Percentiles rank a stretch among this genome's conserved stretches.
phyloP scores from a whole-genome alignment of 306 rosid genomes.

The Castanospermum australe region DNA sequence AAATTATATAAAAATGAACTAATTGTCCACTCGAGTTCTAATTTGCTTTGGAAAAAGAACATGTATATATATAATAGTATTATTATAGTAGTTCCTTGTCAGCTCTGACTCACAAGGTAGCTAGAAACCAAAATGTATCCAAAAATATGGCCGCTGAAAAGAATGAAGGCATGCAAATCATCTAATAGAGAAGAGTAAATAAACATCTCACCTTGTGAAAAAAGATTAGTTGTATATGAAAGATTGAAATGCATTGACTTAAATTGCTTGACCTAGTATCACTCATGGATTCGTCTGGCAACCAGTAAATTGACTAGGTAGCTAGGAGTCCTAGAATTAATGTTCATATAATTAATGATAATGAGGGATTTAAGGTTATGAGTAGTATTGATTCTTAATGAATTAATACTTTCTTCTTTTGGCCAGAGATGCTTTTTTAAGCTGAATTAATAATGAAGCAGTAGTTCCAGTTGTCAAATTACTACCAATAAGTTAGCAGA shows the following conservation, averaged over 20 bases:
- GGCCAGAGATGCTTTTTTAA: too few species aligned
- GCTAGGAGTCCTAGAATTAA: too few species aligned
- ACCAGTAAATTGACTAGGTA: too few species aligned
- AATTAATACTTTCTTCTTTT: too few species aligned
- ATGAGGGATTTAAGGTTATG: too few species aligned
- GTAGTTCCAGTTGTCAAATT: too few species aligned
- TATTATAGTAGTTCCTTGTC: constrained; percentile 13
- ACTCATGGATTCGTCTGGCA: too few species aligned
- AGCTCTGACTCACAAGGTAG: constrained; percentile 15
- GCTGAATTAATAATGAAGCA: too few species aligned
- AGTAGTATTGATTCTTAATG: too few species aligned
- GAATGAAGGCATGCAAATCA: background rate
- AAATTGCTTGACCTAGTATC: background rate
- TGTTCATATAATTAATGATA: too few species aligned
- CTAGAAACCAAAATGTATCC: background rate
- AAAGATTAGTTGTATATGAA: background rate
- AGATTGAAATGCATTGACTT: background rate
- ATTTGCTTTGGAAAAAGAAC: background rate
- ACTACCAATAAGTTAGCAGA: too few species aligned
- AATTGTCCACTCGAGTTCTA: background rate
- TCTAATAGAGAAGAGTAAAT: background rate
- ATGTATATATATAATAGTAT: background rate
- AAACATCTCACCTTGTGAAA: background rate
- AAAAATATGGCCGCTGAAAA: background rate
- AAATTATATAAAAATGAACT: background rate